Evolutionary conservation across 805 yeast genomes (phyloP).

Genomic region (Candida mattraensis): DNA sequence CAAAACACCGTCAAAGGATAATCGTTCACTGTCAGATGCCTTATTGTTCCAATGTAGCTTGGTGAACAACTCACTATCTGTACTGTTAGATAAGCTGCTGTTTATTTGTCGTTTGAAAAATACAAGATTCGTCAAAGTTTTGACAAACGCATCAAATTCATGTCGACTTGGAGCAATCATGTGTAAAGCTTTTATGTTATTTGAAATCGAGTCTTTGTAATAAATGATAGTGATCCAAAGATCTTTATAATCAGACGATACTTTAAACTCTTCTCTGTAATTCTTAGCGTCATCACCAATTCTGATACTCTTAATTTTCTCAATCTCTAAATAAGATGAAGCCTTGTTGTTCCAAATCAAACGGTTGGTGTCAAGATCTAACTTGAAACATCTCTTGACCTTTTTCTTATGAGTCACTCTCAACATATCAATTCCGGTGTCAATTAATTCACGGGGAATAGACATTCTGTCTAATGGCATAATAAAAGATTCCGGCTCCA

Average conservation of each 20-base stretch:
- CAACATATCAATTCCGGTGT: slow-evolving; percentile 60
- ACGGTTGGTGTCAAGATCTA: slow-evolving; percentile 55
- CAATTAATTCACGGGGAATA: slow-evolving; percentile 47
- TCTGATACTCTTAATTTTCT: slow-evolving; percentile 61
- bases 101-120: slow-evolving; percentile 59
- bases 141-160: slow-evolving; percentile 55
- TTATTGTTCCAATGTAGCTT: slow-evolving; percentile 62
- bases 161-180: slow-evolving; percentile 57
- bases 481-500: slow-evolving; percentile 14
- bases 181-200: slow-evolving; percentile 76
- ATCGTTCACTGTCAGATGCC: slow-evolving; percentile 33
- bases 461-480: slow-evolving; percentile 29
- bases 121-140: slow-evolving; percentile 55
- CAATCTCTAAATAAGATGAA: slow-evolving; percentile 49
- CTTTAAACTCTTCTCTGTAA: slow-evolving; percentile 81
- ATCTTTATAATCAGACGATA: slow-evolving; percentile 60
- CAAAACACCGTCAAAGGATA: slow-evolving; percentile 67
- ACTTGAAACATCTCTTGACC: slow-evolving; percentile 53
- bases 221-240: slow-evolving; percentile 85
- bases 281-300: slow-evolving; percentile 73
- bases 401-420: slow-evolving; percentile 71
- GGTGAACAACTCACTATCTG: slow-evolving; percentile 42
- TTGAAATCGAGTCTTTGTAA: slow-evolving; percentile 51
- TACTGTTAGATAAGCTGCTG: slow-evolving; percentile 54
- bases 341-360: slow-evolving; percentile 58